Evolutionary conservation across 1,139 yeast genomes (phyloP).

Genomic region (Pichia terricola): DNA sequence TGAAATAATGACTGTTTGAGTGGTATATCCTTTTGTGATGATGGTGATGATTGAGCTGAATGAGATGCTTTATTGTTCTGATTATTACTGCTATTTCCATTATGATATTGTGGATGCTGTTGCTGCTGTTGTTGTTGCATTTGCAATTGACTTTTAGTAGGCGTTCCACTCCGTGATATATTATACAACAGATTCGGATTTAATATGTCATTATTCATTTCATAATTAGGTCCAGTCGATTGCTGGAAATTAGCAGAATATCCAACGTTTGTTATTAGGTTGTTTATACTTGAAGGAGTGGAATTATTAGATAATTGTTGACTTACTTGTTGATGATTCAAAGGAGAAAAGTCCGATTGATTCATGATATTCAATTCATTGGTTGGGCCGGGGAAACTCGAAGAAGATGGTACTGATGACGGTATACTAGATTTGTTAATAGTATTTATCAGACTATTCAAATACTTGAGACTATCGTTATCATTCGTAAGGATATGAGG

Average conservation of each 20-base stretch:
- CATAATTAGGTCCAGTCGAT: too few relatives aligned
- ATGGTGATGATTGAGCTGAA: too few relatives aligned
- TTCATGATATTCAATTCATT: neutral
- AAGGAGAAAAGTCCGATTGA: neutral
- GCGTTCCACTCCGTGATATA: neutral
- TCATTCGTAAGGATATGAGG: conserved; percentile 37
- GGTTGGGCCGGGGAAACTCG: neutral
- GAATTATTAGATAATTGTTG: conserved; percentile 1
- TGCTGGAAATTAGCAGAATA: too few relatives aligned
- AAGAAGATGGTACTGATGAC: neutral
- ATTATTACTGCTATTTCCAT: neutral
- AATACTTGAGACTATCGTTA: conserved; percentile 21
- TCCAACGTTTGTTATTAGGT: too few relatives aligned
- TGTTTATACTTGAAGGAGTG: conserved; percentile 7
- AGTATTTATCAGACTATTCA: conserved; percentile 20
- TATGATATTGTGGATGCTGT: neutral
- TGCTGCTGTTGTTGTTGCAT: neutral
- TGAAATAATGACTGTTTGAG: neutral
- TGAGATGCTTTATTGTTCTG: too few relatives aligned
- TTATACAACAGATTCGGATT: neutral
- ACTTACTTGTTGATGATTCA: neutral
- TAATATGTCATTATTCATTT: too few relatives aligned
- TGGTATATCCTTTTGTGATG: too few relatives aligned
- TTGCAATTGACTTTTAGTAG: neutral
- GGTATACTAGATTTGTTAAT: too few relatives aligned